Evolutionary conservation across 306 rosid genomes (phyloP), one percentile per base, ranked within the genome.

Genomic region (Medicago truncatula): DNA sequence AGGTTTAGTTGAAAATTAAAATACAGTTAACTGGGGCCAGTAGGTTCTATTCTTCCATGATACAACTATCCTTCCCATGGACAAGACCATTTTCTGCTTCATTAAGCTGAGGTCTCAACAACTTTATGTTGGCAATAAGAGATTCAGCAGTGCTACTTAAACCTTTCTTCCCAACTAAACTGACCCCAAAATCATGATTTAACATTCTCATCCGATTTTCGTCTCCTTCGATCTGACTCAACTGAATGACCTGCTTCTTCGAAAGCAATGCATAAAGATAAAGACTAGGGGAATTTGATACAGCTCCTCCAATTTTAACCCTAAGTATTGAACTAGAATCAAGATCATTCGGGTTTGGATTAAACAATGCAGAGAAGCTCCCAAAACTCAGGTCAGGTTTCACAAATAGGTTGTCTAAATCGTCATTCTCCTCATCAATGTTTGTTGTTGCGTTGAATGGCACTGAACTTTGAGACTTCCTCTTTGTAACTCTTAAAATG

Each of bases 111-210:
- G 84, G 78, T 81, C 83, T 89, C 63, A 78, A 87, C 49, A 76
- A 53, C 74, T 78, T 86, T 79, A 92, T 74, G 84, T 31, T 57
- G 74, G 73, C 69, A 20, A 92, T 76, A 59, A 92, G 84, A 67
- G 96, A 80, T 66, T 86, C 87, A 71, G 77, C 96, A 16, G 73
- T 80, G 71, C 84, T 66, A 64, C 74, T 74, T 56, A 92, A 77
- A 31, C 96, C 91, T 60, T 84, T 90, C 74, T 87, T 92, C 80
- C 97, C 97, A 71, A 90, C 91, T 83, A 90, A 82, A 77, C 82
- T 83, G 72, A 85, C 89, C 74, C 92, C 86, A 15, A 88, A 83
- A 63, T 86, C 75, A 4, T 43, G 79, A 77, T 67, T 86, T 44
- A 90, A 81, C 82, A 87, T 87, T 69, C 68, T 86, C 82, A 88